Percentiles rank a stretch among this genome's conserved stretches.
Evolutionary conservation across 441 rosid species (phyloP).

Genomic region (Erysimum cheiri): DNA sequence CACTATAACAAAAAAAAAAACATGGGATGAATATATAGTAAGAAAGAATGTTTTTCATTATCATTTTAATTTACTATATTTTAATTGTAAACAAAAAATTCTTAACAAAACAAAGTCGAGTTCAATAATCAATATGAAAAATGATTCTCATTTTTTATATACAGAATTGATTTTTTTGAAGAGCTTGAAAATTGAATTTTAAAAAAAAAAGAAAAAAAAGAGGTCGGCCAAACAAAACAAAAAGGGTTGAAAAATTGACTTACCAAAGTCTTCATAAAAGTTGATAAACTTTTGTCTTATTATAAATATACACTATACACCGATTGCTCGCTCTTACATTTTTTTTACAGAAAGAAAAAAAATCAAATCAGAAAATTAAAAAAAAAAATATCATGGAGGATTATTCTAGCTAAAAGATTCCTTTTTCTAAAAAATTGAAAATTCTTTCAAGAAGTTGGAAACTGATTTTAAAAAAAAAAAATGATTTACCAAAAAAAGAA

Average conservation of each 20-base stretch:
- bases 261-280: background rate
- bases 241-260: background rate
- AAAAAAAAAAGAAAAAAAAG: background rate
- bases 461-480: too few relatives aligned
- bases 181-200: background rate
- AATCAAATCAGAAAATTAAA: too few relatives aligned
- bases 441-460: too few relatives aligned
- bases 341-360: too few relatives aligned
- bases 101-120: background rate
- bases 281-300: background rate
- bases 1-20: background rate
- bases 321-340: background rate
- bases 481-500: too few relatives aligned
- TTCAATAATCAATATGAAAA: background rate
- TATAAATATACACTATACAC: background rate
- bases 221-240: background rate
- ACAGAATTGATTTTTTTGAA: background rate
- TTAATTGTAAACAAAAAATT: background rate
- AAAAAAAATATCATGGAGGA: too few relatives aligned
- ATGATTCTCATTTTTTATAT: background rate
- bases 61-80: background rate
- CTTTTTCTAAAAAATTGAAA: too few relatives aligned
- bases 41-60: background rate
- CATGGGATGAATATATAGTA: background rate
- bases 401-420: too few relatives aligned